Base-by-base conservation (phyloP, 2,329 filamentous ascomycete species). In the Calonectria honghensis region DNA sequence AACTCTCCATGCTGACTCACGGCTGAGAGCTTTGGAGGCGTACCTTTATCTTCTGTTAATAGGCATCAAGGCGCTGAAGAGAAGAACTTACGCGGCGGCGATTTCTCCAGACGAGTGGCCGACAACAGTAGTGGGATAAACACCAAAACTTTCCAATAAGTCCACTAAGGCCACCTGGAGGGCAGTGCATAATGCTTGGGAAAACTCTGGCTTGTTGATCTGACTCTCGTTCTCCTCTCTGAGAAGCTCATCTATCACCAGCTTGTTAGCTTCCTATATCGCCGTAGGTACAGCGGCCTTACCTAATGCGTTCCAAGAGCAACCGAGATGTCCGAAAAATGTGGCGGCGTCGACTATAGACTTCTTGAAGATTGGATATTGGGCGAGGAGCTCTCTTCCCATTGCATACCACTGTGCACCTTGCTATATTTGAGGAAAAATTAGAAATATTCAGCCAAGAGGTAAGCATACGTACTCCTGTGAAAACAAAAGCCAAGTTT, bases 181-280 rank as follows among this genome's bases (percentile, higher is more conserved):
- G 0, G 89, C 89, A 0, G 90, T 91, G 68, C 87, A 91, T 1
- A 90, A 78, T 0, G 90, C 88, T 75, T 91, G 90, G 0, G 87
- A 85, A 29, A 90, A 75, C 4, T 85, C 83, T 0, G 88, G 85
- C 24, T 84, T 77, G 14, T 84, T 51, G 0, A 89, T 77, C 3
- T 27, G 20, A 11, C 29, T 48, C 5, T 32, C 35, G 7, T 14
- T 16, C 29, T 45, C 51, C 5, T 27, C 52, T 48, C 24, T 51
- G 4, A 52, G 13, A 13, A 61, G 29, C 20, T 69, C 66, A 3
- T 69, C 66, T 48, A 31, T 13, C 20, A n/a, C 24, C 24, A 6
- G 11, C 4, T 31, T 11, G 51, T 29, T 13, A 54, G 41, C 16
- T 18, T 27, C 27, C 7, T 3, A 7, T 3, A 45, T 5, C 10